phyloP scores from a whole-genome alignment of 495 filamentous ascomycete species.

The Rhizodiscina lignyota region DNA sequence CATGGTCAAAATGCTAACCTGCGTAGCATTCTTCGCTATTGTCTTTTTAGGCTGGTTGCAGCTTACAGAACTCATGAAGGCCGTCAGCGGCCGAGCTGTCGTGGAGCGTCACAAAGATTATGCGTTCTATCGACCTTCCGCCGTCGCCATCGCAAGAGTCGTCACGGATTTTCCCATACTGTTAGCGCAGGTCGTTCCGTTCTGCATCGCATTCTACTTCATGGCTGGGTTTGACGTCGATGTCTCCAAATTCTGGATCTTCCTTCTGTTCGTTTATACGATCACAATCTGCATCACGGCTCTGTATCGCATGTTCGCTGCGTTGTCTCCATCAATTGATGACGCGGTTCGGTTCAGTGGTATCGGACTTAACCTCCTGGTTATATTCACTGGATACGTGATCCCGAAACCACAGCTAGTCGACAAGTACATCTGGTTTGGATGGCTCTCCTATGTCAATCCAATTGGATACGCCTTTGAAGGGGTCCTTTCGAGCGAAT shows the following conservation, averaged over 20 bases:
- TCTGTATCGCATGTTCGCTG: slow-evolving; percentile 62
- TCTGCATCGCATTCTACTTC: slow-evolving; percentile 54
- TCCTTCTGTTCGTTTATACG: slow-evolving; percentile 52
- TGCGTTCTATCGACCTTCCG: slow-evolving; percentile 66
- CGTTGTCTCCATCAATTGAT: slow-evolving; percentile 53
- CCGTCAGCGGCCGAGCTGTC: slow-evolving; percentile 45
- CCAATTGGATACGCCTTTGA: slow-evolving; percentile 40
- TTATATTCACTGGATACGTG: slow-evolving; percentile 39
- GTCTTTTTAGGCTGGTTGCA: slow-evolving; percentile 65
- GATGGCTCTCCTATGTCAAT: slow-evolving; percentile 40
- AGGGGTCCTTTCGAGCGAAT: slow-evolving; percentile 41
- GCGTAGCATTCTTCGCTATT: slow-evolving; percentile 51
- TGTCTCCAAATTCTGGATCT: slow-evolving; percentile 58
- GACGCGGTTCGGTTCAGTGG: slow-evolving; percentile 58
- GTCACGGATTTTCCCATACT: slow-evolving; percentile 53
- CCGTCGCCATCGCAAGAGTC: slow-evolving; percentile 50
- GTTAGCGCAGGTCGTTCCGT: slow-evolving; percentile 43
- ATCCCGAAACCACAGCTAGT: slow-evolving; percentile 29
- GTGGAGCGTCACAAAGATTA: slow-evolving; percentile 51
- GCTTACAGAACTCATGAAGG: slow-evolving; percentile 52
- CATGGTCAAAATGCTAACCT: not conserved
- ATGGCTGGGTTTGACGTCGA: slow-evolving; percentile 45
- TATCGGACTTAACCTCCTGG: slow-evolving; percentile 44
- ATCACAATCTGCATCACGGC: slow-evolving; percentile 52
- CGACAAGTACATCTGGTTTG: slow-evolving; percentile 34